These are phyloP conservation scores for Aphanomyces invadans DNA, from an alignment of 352 stramenopile species.

Conservation along the genomic window DNA sequence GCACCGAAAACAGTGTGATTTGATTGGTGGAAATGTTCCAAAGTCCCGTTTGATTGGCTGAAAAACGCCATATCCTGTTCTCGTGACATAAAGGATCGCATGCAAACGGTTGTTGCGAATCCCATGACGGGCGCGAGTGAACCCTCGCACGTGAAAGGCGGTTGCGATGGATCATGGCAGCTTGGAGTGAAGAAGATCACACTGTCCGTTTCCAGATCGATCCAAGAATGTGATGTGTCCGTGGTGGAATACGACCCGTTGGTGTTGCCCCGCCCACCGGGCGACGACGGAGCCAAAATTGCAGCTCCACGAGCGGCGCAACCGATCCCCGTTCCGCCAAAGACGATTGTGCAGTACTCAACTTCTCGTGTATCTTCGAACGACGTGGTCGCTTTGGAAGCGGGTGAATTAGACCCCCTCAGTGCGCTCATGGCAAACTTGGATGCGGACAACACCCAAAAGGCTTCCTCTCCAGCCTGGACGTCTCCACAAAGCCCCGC, in stretches of 20 bases:
- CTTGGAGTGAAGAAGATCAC: slow-evolving; percentile 18
- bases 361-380: neutral
- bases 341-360: neutral
- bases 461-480: too few relatives aligned
- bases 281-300: too few relatives aligned
- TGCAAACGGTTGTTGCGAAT: neutral
- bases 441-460: too few relatives aligned
- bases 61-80: too few relatives aligned
- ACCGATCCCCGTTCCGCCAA: neutral
- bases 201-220: neutral
- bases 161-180: slow-evolving; percentile 1
- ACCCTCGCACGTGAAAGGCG: neutral
- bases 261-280: too few relatives aligned
- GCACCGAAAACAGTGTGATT: too few relatives aligned
- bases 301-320: neutral
- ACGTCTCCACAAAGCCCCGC: too few relatives aligned
- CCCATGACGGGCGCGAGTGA: too few relatives aligned
- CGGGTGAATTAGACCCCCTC: slow-evolving; percentile 62
- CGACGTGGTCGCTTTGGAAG: slow-evolving; percentile 44
- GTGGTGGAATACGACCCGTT: neutral
- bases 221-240: neutral
- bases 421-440: slow-evolving; percentile 33
- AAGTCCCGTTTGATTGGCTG: too few relatives aligned
- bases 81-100: too few relatives aligned
- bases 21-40: too few relatives aligned